Base-by-base conservation (phyloP, 2,329 filamentous ascomycete species). In the Sclerotinia nivalis region DNA sequence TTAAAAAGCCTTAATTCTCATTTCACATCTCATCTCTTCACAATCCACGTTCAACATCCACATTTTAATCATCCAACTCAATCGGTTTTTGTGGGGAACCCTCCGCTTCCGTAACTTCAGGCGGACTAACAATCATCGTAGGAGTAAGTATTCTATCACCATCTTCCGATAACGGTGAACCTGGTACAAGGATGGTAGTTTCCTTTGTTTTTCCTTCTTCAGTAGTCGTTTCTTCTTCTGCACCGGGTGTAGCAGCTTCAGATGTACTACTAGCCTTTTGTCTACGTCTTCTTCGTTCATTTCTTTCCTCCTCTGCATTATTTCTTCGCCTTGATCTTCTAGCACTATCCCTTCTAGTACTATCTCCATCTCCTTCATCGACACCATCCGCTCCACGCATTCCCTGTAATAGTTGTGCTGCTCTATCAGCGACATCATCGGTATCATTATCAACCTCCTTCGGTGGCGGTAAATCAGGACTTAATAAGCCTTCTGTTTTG, bases 391-490 rank as follows among this genome's bases (percentile, higher is more conserved):
- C 88, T 55, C 88, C 85, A 70, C 93, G 88, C 80, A 97, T 90
- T 59, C 93, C 93, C 77, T 97, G 92, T 43, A 98, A 83, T 79
- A 97, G 83, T 73, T 90, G 88, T 1, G 93, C 93, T 2, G 95
- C 94, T 66, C 93, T 88, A 75, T 94, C 91, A 4, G 93, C 94
- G 40, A 98, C 89, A 73, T 97, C 93, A 79, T 94, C 75, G 62
- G 80, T 80, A 74, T 37, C 77, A 64, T 49, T 72, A 74, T 69
- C 58, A 20, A 68, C 45, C 43, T 79, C 79, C 68, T 68, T 74
- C 65, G 66, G 72, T 43, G 60, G n/a, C 2, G 40, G 31, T 20
- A 75, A 28, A 6, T 74, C 73, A 13, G 76, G 74, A 62, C 71
- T 75, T 18, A 74, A 58, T 5, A 74, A 43, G 43, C 75, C 77